Evolutionary conservation across 2,329 filamentous ascomycete genomes (phyloP).

Genomic region (Aspergillus sp.): DNA sequence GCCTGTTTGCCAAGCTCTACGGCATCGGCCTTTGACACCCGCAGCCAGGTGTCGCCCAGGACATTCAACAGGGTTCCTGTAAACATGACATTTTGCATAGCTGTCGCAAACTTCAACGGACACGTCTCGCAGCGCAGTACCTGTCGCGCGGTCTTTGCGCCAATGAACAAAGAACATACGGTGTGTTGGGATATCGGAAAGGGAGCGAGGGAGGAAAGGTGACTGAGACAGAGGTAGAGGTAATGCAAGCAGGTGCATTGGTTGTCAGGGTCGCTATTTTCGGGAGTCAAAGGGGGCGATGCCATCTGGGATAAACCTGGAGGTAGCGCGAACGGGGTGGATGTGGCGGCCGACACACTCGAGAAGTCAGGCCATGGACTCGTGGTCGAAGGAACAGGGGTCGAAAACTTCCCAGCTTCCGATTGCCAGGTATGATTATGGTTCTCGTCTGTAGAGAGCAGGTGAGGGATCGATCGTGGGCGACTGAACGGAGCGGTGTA

Average conservation of each 20-base stretch:
- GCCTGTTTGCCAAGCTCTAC: conserved; percentile 36
- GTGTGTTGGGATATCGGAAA: conserved; percentile 45
- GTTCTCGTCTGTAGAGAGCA: conserved; percentile 22
- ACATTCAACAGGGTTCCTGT: conserved; percentile 46
- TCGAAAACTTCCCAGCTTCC: conserved; percentile 21
- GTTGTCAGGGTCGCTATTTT: conserved; percentile 20
- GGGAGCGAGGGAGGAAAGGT: conserved; percentile 40
- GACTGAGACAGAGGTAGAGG: conserved; percentile 44
- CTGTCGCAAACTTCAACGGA: conserved; percentile 41
- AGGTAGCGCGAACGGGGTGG: conserved; percentile 25
- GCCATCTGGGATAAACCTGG: conserved; percentile 20
- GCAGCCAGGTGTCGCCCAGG: conserved; percentile 44
- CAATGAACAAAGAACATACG: conserved; percentile 43
- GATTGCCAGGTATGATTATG: conserved; percentile 25
- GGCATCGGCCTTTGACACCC: conserved; percentile 36
- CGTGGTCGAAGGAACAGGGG: conserved; percentile 27
- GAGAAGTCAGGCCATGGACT: conserved; percentile 44
- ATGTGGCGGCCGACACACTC: conserved; percentile 31
- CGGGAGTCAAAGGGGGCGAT: conserved; percentile 22
- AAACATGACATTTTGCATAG: conserved; percentile 48
- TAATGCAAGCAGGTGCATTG: conserved; percentile 43
- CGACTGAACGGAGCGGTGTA: conserved; percentile 17
- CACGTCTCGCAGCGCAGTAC: conserved; percentile 45
- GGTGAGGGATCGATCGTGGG: conserved; percentile 16
- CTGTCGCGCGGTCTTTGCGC: conserved; percentile 39